These are phyloP conservation scores for Simplicillium aogashimaense DNA, from an alignment of 2,329 filamentous ascomycete species.

Conservation along the genomic window DNA sequence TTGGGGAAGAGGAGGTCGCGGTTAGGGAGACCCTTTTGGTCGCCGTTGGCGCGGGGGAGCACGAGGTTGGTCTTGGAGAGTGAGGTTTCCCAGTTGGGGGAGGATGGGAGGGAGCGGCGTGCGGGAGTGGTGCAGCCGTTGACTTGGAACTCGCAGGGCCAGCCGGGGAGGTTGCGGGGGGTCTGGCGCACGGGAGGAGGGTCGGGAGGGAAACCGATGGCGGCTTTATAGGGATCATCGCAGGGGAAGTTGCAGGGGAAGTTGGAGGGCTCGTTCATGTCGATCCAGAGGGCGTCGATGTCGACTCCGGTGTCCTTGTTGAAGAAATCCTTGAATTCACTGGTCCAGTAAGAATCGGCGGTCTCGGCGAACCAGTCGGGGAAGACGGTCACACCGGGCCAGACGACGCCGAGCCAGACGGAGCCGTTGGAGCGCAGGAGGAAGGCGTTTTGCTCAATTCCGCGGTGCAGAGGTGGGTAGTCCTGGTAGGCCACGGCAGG, in stretches of 20 bases:
- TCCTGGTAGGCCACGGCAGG: slow-evolving; percentile 44
- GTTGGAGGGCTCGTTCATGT: slow-evolving; percentile 44
- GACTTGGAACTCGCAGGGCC: slow-evolving; percentile 34
- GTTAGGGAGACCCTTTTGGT: slow-evolving; percentile 20
- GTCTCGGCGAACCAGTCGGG: slow-evolving; percentile 64
- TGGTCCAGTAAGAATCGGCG: slow-evolving; percentile 54
- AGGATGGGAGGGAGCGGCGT: background rate
- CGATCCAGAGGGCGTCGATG: slow-evolving; percentile 71
- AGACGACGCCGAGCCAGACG: slow-evolving; percentile 55
- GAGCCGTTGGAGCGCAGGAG: slow-evolving; percentile 44
- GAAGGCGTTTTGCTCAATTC: slow-evolving; percentile 35
- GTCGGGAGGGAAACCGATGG: slow-evolving; percentile 42
- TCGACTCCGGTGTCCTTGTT: slow-evolving; percentile 53
- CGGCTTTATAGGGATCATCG: slow-evolving; percentile 14
- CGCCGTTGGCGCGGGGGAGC: slow-evolving; percentile 41
- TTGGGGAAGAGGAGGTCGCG: slow-evolving; percentile 65
- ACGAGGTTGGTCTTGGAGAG: slow-evolving; percentile 2
- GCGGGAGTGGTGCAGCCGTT: slow-evolving; percentile 3
- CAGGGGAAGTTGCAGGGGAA: slow-evolving; percentile 29
- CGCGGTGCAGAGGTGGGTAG: slow-evolving; percentile 25
- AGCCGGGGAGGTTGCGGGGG: slow-evolving; percentile 58
- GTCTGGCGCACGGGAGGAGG: slow-evolving; percentile 53
- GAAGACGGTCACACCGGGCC: slow-evolving; percentile 60
- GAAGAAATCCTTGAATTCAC: slow-evolving; percentile 58
- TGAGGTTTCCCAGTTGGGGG: slow-evolving; percentile 1